Evolutionary conservation across 768 basidiomycete genomes (phyloP), one percentile per base, ranked within the genome.

Genomic region (Leucocoprinus sp.): DNA sequence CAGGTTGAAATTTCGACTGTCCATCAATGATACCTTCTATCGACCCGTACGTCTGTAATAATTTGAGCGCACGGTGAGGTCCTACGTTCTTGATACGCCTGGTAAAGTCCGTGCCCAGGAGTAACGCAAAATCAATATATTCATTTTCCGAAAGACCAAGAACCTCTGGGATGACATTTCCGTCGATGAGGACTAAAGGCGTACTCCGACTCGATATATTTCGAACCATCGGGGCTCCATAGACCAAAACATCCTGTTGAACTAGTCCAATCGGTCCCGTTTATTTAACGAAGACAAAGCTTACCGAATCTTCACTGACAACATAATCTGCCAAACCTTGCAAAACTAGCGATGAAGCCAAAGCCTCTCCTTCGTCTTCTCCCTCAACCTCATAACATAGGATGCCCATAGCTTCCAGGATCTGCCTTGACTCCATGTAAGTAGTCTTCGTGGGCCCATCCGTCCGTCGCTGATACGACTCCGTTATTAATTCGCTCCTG

Each of bases 31-130:
- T 68, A 5, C 69, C 64, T 61, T 92, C 89, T 53, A 95, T 92
- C 5, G 75, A 71, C 3, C 79, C 78, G 57, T 91, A 64, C 52
- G 76, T 66, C 40, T 72, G 74, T 41, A 95, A 87, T 51, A 85
- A 76, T 53, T 79, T 80, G 55, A 89, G 77, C 1, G 90, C 90
- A 2, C 80, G 80, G 0, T 66, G 57, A 1, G 92, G 91, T 0
- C 93, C 93, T 1, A 95, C 68, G 49, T 83, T 80, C 45, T 76
- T 84, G 48, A 96, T 86, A 4, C 93, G 79, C 37, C 82, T 78
- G 0, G 88, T 83, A 54, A 95, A 93, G 62, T 96, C 93, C 2
- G 92, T 95, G 8, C 93, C 93, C 8, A 93, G 73, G 5, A 96
- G 71, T 41, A 95, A 75, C 0, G 79, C 81, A 61, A 95, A 92